phyloP scores from a whole-genome alignment of 495 filamentous ascomycete species.

The Daldinia bambusicola region DNA sequence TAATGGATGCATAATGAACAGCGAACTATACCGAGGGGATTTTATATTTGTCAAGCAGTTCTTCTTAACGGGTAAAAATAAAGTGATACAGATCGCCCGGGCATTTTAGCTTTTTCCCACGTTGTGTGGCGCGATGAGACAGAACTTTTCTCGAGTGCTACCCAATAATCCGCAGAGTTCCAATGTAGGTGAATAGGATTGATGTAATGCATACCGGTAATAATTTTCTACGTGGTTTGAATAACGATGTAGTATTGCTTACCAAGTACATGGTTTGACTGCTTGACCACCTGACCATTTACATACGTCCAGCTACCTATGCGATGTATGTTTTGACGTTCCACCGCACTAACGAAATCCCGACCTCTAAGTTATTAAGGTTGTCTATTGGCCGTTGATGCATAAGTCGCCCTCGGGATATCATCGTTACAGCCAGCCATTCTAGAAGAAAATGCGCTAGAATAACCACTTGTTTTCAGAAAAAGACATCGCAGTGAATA shows the following conservation, averaged over 20 bases:
- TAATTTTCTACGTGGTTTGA: conserved; percentile 6
- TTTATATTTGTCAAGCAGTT: not conserved
- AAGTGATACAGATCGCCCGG: conserved; percentile 33
- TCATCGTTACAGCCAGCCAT: not conserved
- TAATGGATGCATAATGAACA: not conserved
- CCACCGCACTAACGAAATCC: not conserved
- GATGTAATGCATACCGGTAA: not conserved
- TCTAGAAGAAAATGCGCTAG: not conserved
- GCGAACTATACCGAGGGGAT: not conserved
- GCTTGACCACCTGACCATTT: not conserved
- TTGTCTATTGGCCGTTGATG: conserved; percentile 22
- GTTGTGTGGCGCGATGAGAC: conserved; percentile 12
- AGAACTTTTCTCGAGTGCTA: not conserved
- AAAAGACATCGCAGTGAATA: not conserved
- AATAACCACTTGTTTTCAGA: not conserved
- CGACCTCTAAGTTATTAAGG: conserved; percentile 9
- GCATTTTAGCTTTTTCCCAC: conserved; percentile 28
- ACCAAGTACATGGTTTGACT: not conserved
- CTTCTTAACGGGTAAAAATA: conserved; percentile 1
- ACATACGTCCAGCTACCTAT: not conserved
- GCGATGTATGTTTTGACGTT: not conserved
- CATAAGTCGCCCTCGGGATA: not conserved
- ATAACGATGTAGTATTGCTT: conserved; percentile 19
- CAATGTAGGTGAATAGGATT: not conserved
- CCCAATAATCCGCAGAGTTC: not conserved